Conservation (phyloP, 495 filamentous ascomycete species). For the Niebla homalea region DNA sequence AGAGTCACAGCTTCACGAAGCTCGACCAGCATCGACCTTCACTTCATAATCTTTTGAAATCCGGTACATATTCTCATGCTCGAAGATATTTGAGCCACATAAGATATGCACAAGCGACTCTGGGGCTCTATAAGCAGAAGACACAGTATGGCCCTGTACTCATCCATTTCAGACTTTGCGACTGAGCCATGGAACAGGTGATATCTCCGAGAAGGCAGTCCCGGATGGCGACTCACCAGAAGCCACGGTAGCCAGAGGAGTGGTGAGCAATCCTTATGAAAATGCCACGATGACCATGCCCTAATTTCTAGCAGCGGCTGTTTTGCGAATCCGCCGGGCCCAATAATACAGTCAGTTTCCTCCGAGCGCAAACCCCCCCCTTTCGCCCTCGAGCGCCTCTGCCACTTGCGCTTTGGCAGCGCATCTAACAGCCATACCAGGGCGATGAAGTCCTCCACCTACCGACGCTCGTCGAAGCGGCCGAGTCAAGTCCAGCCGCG, state of each 20-base stretch:
- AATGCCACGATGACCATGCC: slow-evolving; percentile 17
- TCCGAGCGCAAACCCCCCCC: background rate
- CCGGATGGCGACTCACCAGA: slow-evolving; percentile 33
- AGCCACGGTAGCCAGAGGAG: slow-evolving; percentile 32
- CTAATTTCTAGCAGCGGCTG: slow-evolving; percentile 30
- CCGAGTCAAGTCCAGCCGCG: slow-evolving; percentile 79
- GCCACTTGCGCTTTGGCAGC: background rate
- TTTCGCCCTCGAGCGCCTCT: no score
- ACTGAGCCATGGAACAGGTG: slow-evolving; percentile 1
- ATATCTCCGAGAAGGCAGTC: slow-evolving; percentile 11
- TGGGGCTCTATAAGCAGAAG: slow-evolving; percentile 14
- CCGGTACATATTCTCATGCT: no score
- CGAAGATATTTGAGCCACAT: background rate
- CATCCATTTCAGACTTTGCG: background rate
- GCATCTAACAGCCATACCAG: slow-evolving; percentile 23
- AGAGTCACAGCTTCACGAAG: no score
- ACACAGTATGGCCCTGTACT: background rate
- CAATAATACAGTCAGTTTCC: slow-evolving; percentile 41
- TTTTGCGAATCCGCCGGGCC: slow-evolving; percentile 73
- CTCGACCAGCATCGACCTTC: no score
- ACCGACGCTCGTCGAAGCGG: slow-evolving; percentile 86
- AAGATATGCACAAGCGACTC: slow-evolving; percentile 15
- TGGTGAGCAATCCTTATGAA: slow-evolving; percentile 29
- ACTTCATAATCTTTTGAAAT: no score
- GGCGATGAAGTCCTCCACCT: slow-evolving; percentile 86